Evolutionary conservation across 306 rosid species (phyloP).

Genomic region (Canavalia gladiata): DNA sequence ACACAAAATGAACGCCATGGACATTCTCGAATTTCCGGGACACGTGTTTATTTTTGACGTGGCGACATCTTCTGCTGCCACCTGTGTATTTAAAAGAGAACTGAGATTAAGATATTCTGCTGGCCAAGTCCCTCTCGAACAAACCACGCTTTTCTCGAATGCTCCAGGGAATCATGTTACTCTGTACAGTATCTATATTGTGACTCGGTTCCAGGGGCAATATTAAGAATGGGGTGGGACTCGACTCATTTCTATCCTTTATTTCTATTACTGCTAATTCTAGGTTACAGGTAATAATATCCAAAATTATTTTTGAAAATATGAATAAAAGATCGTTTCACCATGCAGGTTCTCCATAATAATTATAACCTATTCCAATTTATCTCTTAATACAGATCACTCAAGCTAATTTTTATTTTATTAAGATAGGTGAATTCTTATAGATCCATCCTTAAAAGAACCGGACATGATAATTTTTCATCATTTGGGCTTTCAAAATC

Average conservation of each 20-base stretch:
- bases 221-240: too few relatives aligned
- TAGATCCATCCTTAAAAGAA: too few relatives aligned
- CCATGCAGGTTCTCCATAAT: not conserved
- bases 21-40: conserved; percentile 53
- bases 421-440: too few relatives aligned
- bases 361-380: conserved; percentile 3
- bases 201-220: too few relatives aligned
- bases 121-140: not conserved
- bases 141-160: conserved; percentile 25
- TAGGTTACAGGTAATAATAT: not conserved
- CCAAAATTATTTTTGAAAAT: not conserved
- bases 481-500: not conserved
- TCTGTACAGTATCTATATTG: too few relatives aligned
- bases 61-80: conserved; percentile 45
- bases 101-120: not conserved
- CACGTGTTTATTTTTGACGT: conserved; percentile 58
- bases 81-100: conserved; percentile 16
- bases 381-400: not conserved
- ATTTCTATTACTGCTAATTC: too few relatives aligned
- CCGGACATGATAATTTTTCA: too few relatives aligned
- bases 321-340: not conserved
- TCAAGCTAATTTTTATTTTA: too few relatives aligned
- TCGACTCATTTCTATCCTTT: too few relatives aligned
- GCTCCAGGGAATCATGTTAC: not conserved
- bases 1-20: conserved; percentile 2